Evolutionary conservation across 805 yeast genomes (phyloP), one percentile per base, ranked within the genome.

Genomic region (Brettanomyces custersianus): DNA sequence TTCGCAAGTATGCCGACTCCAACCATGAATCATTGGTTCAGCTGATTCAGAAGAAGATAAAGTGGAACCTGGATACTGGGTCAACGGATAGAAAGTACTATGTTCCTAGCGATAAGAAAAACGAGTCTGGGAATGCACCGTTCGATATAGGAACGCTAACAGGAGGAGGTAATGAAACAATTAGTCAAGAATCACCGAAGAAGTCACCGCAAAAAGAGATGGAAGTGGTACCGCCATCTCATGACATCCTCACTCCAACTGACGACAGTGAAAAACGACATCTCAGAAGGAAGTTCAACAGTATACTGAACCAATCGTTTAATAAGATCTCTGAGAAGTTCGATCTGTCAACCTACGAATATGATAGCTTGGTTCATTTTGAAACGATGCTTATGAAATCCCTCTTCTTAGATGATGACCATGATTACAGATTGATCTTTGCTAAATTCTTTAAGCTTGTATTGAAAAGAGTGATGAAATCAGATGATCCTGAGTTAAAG

Each of bases 291-390:
- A 62, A 63, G 19, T 43, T 66, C 20, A 57, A 52, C 32, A 49
- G 62, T 20, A 59, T 67, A 10, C 39, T 66, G 10, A 63, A 65
- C 36, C 69, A 64, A 39, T 60, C 67, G 1, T 64, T 67, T 42
- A 56, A 55, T 38, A 65, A 66, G 45, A 64, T 72, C 40, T 60
- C 65, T 40, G 51, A 65, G 36, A 68, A 66, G 48, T 68, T 69
- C 52, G 74, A 65, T 48, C 60, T 73, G 49, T 65, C 75, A 39
- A 72, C 77, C 13, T 59, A 69, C 40, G 74, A 73, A 49, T 72
- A 72, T 49, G 77, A 66, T 36, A 45, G 45, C 23, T 40, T 68
- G 23, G 68, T 59, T 1, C 45, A 55, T 4, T 62, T 65, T 43
- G 66, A 68, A 46, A 52, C 61, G 2, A 46, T 37, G 2, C 41